A percentile compares a stretch with the other conserved stretches of the same genome.
Evolutionary conservation across 306 rosid species (phyloP).

Genomic region (Purshia tridentata): DNA sequence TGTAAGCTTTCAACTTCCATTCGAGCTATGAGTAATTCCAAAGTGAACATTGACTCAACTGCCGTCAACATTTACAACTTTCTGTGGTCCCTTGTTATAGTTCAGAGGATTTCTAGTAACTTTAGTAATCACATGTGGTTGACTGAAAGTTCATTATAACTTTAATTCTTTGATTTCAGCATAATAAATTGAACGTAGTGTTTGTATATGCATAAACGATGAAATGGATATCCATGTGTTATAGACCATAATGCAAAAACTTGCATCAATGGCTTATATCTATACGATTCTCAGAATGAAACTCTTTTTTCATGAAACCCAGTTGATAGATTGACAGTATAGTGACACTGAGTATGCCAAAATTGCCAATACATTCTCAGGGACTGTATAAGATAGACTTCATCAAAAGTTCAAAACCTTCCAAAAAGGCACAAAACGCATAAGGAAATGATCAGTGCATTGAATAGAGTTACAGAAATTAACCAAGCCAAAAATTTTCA

Average conservation of each 20-base stretch:
- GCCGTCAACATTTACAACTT: not conserved
- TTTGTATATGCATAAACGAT: too few relatives aligned
- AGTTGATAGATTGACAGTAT: not conserved
- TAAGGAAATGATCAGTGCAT: not conserved
- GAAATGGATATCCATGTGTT: not conserved
- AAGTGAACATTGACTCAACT: not conserved
- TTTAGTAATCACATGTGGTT: not conserved
- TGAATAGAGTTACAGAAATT: not conserved
- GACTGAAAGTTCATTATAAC: not conserved
- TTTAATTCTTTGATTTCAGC: too few relatives aligned
- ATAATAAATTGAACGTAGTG: too few relatives aligned
- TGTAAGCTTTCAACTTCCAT: not conserved
- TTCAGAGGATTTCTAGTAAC: not conserved
- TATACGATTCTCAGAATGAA: not conserved
- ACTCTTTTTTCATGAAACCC: not conserved
- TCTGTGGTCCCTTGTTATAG: not conserved
- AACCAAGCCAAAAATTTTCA: too few relatives aligned
- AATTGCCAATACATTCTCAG: too few relatives aligned
- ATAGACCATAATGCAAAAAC: not conserved
- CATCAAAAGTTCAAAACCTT: too few relatives aligned
- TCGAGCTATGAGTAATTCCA: not conserved
- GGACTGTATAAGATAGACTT: too few relatives aligned
- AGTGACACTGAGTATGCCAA: not conserved
- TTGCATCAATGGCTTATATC: not conserved
- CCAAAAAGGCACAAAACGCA: too few relatives aligned